A percentile compares a stretch with the other conserved stretches of the same genome.
phyloP scores from a whole-genome alignment of 164 flowering plant genomes.

The Magnolia changhungtana region DNA sequence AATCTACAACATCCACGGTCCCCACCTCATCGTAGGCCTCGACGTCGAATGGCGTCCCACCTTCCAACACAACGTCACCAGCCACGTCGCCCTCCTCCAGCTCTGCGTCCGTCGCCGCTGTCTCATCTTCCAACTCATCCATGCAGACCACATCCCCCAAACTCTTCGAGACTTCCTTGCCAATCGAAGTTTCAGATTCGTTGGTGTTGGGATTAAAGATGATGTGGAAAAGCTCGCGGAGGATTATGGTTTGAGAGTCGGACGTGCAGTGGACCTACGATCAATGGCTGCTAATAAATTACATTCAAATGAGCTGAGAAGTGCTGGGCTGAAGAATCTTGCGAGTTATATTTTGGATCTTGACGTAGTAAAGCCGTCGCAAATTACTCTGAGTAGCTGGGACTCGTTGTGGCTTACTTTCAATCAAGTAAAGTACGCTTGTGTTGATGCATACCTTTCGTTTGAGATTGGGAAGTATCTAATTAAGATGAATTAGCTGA shows the following conservation, averaged over 20 bases:
- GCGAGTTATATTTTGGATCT: slow-evolving; percentile 30
- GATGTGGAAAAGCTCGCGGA: not conserved
- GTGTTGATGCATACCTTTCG: slow-evolving; percentile 13
- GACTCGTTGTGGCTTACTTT: slow-evolving; percentile 6
- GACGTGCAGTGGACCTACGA: slow-evolving; percentile 4
- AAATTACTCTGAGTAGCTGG: slow-evolving; percentile 13
- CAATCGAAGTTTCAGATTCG: not conserved
- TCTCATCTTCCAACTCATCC: slow-evolving; percentile 8
- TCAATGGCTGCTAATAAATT: not conserved
- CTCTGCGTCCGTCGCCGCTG: slow-evolving; percentile 4
- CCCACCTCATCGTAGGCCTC: slow-evolving; percentile 40
- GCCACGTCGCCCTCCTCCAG: slow-evolving; percentile 6
- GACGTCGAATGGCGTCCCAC: slow-evolving; percentile 59
- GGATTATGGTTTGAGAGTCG: not conserved
- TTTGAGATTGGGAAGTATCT: slow-evolving; percentile 11
- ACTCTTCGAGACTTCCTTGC: not conserved
- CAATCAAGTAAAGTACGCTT: slow-evolving; percentile 14
- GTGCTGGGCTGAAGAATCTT: slow-evolving; percentile 40
- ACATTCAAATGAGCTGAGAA: slow-evolving; percentile 25
- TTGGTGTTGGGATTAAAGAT: slow-evolving; percentile 1
- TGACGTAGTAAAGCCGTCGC: slow-evolving; percentile 39
- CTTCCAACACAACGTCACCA: no score
- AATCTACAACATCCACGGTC: not conserved
- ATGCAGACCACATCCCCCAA: slow-evolving; percentile 4
- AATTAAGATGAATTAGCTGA: no score